Percentiles rank a stretch among this genome's conserved stretches.
phyloP scores from a whole-genome alignment of 192 early-diverging fungal genomes.

The Tieghemiomyces parasiticus region DNA sequence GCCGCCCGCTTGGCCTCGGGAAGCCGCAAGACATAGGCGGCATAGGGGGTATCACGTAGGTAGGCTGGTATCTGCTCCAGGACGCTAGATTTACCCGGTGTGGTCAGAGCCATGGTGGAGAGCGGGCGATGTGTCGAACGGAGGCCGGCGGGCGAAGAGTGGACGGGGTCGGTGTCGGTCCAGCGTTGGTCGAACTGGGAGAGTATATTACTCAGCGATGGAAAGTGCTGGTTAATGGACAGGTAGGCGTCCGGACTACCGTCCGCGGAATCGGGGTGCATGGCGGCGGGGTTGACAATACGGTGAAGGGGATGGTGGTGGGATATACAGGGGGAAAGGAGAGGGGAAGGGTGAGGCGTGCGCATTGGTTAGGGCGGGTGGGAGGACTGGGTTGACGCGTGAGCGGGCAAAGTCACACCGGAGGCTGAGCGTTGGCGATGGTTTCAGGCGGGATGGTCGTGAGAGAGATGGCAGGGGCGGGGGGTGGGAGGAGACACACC shows the following conservation, averaged over 20 bases:
- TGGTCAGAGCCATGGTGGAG: not conserved
- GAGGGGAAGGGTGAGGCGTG: too few species aligned
- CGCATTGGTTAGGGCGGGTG: too few species aligned
- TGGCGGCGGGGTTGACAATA: not conserved
- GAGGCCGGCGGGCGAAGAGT: not conserved
- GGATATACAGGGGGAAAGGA: too few species aligned
- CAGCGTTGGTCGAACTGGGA: not conserved
- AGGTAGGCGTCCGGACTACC: not conserved
- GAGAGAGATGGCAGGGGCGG: too few species aligned
- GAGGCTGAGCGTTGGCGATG: too few species aligned
- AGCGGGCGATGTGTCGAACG: not conserved
- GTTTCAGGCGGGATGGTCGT: too few species aligned
- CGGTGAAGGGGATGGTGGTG: not conserved
- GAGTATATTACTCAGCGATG: not conserved
- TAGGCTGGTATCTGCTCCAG: slow-evolving; percentile 1
- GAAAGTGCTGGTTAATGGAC: slow-evolving; percentile 1
- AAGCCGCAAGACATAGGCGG: not conserved
- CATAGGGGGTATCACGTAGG: slow-evolving; percentile 4
- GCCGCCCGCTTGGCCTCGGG: slow-evolving; percentile 6
- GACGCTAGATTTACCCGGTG: not conserved
- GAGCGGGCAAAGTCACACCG: too few species aligned
- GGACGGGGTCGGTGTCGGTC: not conserved
- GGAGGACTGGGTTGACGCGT: too few species aligned
- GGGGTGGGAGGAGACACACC: too few species aligned
- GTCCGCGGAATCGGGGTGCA: not conserved